Base-by-base conservation (phyloP, 2,329 filamentous ascomycete species). In the Chalaropsis ovoidea region DNA sequence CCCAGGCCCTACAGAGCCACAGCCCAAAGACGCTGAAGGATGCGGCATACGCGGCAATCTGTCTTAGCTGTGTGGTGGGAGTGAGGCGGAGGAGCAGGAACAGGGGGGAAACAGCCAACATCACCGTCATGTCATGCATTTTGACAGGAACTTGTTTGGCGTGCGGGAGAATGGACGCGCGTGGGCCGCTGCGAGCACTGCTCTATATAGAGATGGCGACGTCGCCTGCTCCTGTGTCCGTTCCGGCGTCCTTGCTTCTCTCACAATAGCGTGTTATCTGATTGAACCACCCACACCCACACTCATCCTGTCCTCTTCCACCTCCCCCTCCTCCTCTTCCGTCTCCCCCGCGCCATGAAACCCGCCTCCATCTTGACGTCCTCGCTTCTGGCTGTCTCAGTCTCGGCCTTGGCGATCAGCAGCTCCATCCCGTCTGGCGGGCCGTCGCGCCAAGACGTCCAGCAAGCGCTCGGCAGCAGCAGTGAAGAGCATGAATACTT, bases 381-480 rank as follows among this genome's bases (percentile, higher is more conserved):
- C 1, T 58, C 17, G 54, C 54, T 58, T 4, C 10, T 58, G 54
- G 54, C 54, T 39, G 54, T 58, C 27, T 58, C 27, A 39, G 54
- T 58, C 27, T 58, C 54, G 17, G 54, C 54, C 31, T 31, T 35
- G 54, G 54, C 54, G 27, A 58, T 58, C 54, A 19, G 24, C 27
- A 39, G 31, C 54, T 35, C 27, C 54, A 19, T 39, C 54, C 31
- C 27, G 54, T 19, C 54, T 39, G 15, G 6, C 4, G 15, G n/a
- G 15, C n/a, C 43, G 17, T n/a, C 15, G 15, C 54, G 27, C 54
- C 24, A 58, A 39, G 54, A 58, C 24, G 5, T 19, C n/a, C 27
- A 58, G 31, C 27, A 58, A n/a, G n/a, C 54, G 11, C 27, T 58
- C 2, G 27, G 17, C 27, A n/a, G 15, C 31, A 35, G 10, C 54